A percentile compares a stretch with the other conserved stretches of the same genome.
These are phyloP conservation scores for Phytophthora sp. DNA, from an alignment of 352 stramenopile genomes.

Conservation along the genomic window DNA sequence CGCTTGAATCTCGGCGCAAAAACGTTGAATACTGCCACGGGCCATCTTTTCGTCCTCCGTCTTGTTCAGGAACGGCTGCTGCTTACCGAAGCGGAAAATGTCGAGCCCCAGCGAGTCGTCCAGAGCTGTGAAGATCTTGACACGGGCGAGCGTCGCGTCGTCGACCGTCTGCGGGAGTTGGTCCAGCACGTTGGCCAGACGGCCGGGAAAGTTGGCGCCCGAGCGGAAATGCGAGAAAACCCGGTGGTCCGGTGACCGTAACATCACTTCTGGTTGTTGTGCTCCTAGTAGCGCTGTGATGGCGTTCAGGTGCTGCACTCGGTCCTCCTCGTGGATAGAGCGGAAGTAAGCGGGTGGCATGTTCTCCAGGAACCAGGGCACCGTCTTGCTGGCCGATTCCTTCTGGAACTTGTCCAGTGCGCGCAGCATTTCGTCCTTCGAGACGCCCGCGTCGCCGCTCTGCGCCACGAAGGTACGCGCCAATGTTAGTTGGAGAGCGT, in stretches of 20 bases:
- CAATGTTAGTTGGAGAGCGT: constrained; percentile 4
- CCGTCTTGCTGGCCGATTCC: constrained; percentile 68
- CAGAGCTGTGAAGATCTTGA: constrained; percentile 91
- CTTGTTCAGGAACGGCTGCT: constrained; percentile 74
- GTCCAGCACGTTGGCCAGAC: constrained; percentile 73
- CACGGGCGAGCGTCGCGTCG: constrained; percentile 69
- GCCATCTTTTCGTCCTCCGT: constrained; percentile 64
- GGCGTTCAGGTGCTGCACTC: constrained; percentile 87
- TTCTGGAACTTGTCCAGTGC: constrained; percentile 77
- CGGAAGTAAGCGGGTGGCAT: constrained; percentile 92
- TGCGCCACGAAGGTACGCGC: constrained; percentile 20
- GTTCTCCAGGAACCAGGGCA: constrained; percentile 91
- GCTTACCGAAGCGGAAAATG: constrained; percentile 86
- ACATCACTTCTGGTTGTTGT: constrained; percentile 80
- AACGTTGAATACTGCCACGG: constrained; percentile 60
- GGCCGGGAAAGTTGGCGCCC: constrained; percentile 74
- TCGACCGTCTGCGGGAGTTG: constrained; percentile 74
- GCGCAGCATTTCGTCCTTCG: constrained; percentile 53
- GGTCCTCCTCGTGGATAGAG: constrained; percentile 82
- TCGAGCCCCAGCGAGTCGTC: constrained; percentile 87
- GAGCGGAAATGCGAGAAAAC: constrained; percentile 88
- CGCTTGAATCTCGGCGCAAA: constrained; percentile 74
- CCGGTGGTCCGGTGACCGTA: constrained; percentile 77
- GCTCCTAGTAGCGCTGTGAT: constrained; percentile 83
- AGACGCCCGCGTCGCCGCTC: constrained; percentile 24